Evolutionary conservation across 2,329 filamentous ascomycete species (phyloP).

Genomic region (Colletotrichum sp.): DNA sequence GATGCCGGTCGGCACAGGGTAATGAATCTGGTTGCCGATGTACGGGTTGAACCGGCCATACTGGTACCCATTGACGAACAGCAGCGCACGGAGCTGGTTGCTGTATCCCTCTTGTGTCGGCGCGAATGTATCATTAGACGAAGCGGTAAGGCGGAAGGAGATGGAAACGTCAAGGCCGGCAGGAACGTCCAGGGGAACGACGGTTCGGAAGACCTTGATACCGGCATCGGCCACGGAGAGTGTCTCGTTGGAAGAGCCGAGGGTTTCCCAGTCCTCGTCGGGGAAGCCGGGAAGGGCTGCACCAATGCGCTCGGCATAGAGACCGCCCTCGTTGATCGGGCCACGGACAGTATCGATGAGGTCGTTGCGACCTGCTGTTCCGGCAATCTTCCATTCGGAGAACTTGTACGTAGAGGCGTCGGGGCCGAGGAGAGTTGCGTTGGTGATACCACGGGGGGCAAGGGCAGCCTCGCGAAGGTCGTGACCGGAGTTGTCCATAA

Average conservation of each 20-base stretch:
- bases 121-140: constrained; percentile 43
- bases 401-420: constrained; percentile 40
- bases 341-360: constrained; percentile 62
- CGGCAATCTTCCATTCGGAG: constrained; percentile 62
- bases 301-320: constrained; percentile 62
- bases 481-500: constrained; percentile 67
- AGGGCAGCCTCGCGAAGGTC: constrained; percentile 55
- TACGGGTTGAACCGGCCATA: constrained; percentile 65
- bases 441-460: constrained; percentile 56
- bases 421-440: constrained; percentile 53
- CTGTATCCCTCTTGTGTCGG: constrained; percentile 30
- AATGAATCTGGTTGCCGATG: constrained; percentile 65
- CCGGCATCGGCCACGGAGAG: constrained; percentile 53
- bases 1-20: constrained; percentile 65
- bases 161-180: constrained; percentile 59
- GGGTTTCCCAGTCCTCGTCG: constrained; percentile 46
- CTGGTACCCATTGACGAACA: constrained; percentile 71
- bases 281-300: constrained; percentile 64
- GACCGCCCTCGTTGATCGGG: constrained; percentile 61
- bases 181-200: constrained; percentile 55
- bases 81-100: constrained; percentile 51
- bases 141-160: constrained; percentile 56
- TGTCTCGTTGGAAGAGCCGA: constrained; percentile 32
- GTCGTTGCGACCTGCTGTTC: constrained; percentile 57
- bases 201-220: constrained; percentile 61